Evolutionary conservation across 2,329 filamentous ascomycete genomes (phyloP).

Genomic region (Pseudogymnoascus sp.): DNA sequence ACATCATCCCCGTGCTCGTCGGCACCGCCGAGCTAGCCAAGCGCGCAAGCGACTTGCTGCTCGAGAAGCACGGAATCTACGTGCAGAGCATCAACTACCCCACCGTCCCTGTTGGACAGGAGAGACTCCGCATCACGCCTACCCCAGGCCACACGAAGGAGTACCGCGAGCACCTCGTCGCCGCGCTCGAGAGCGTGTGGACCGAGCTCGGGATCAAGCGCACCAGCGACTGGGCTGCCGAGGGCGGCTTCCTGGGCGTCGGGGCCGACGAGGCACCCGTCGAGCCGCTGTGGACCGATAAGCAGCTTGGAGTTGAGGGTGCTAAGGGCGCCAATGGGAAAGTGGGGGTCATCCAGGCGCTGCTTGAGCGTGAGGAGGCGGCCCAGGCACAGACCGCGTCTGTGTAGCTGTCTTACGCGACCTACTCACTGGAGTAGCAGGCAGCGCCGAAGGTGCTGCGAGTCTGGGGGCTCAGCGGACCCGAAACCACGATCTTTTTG

Average conservation of each 20-base stretch:
- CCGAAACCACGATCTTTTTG: slow-evolving; percentile 28
- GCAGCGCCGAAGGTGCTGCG: neutral
- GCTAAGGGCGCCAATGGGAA: slow-evolving; percentile 34
- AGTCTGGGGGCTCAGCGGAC: slow-evolving; percentile 25
- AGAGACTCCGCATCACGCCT: slow-evolving; percentile 89
- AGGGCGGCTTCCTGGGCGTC: slow-evolving; percentile 92
- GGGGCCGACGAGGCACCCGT: slow-evolving; percentile 54
- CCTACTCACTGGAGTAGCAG: neutral
- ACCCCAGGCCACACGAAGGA: slow-evolving; percentile 85
- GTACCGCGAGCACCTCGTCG: slow-evolving; percentile 76
- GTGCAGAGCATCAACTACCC: slow-evolving; percentile 99
- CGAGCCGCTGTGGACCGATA: slow-evolving; percentile 82
- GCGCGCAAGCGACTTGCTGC: slow-evolving; percentile 81
- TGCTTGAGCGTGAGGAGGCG: slow-evolving; percentile 47
- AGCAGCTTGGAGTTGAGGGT: slow-evolving; percentile 67
- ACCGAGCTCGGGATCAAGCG: slow-evolving; percentile 80
- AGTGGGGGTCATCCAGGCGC: slow-evolving; percentile 45
- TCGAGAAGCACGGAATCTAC: slow-evolving; percentile 87
- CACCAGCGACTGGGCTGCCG: slow-evolving; percentile 80
- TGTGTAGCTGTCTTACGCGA: slow-evolving; percentile 24
- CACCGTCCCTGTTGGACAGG: slow-evolving; percentile 95
- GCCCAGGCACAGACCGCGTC: slow-evolving; percentile 26
- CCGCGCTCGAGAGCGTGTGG: slow-evolving; percentile 84
- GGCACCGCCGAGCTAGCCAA: slow-evolving; percentile 91
- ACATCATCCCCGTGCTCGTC: slow-evolving; percentile 90